Evolutionary conservation across 768 basidiomycete genomes (phyloP).

Genomic region (Plicaturopsis crispa): DNA sequence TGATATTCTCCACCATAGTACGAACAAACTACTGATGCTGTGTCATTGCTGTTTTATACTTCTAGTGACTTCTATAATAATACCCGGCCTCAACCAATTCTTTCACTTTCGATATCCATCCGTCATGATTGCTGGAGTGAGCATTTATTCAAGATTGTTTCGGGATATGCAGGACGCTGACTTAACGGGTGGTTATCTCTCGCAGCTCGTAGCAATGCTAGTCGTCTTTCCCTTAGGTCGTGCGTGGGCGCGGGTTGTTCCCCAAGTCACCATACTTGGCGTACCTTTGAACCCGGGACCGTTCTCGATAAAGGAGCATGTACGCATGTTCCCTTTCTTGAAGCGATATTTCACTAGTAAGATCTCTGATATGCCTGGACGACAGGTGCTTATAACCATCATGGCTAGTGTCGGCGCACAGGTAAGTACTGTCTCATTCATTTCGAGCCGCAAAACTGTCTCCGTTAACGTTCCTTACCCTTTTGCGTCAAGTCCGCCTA

Average conservation of each 20-base stretch:
- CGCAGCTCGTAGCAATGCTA: slow-evolving; percentile 59
- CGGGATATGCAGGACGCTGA: not conserved
- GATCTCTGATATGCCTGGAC: too few relatives aligned
- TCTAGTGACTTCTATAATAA: too few relatives aligned
- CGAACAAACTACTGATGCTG: too few relatives aligned
- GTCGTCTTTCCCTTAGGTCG: slow-evolving; percentile 65
- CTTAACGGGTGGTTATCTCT: slow-evolving; percentile 9
- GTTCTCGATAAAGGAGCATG: slow-evolving; percentile 71
- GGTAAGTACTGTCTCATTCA: slow-evolving; percentile 3
- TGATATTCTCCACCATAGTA: too few relatives aligned
- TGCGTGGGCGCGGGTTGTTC: slow-evolving; percentile 55
- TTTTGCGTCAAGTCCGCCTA: too few relatives aligned
- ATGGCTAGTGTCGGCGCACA: slow-evolving; percentile 60
- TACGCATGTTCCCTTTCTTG: slow-evolving; percentile 23
- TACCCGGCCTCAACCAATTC: slow-evolving; percentile 74
- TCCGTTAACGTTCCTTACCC: too few relatives aligned
- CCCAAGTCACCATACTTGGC: slow-evolving; percentile 48
- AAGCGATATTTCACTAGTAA: too few relatives aligned
- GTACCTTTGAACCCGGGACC: slow-evolving; percentile 63
- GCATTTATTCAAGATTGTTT: slow-evolving; percentile 2
- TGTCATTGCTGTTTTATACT: too few relatives aligned
- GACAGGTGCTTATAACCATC: slow-evolving; percentile 51
- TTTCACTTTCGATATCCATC: slow-evolving; percentile 67
- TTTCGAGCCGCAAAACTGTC: too few relatives aligned
- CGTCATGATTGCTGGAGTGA: slow-evolving; percentile 36